phyloP scores from a whole-genome alignment of 257 asterid genomes.

The Solanum verrucosum region DNA sequence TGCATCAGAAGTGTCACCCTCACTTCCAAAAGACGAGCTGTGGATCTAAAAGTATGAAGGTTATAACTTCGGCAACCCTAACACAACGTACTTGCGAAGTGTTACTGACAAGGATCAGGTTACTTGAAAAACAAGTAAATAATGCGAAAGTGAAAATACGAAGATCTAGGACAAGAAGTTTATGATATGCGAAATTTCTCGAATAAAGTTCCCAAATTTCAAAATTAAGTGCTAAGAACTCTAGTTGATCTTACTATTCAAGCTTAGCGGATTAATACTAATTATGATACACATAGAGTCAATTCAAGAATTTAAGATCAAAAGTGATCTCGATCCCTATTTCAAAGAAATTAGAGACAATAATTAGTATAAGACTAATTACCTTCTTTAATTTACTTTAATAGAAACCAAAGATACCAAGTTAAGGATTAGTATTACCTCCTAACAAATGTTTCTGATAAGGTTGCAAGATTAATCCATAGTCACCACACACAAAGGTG shows the following conservation, averaged over 20 bases:
- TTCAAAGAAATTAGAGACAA: not conserved
- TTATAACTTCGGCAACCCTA: not conserved
- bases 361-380: not conserved
- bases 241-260: too few relatives aligned
- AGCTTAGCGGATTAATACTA: not conserved
- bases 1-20: not conserved
- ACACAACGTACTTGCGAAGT: not conserved
- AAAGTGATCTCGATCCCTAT: not conserved
- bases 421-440: not conserved
- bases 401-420: not conserved
- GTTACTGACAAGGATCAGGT: not conserved
- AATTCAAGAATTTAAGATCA: not conserved
- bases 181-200: not conserved
- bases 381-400: not conserved
- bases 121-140: not conserved
- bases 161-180: not conserved
- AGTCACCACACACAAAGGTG: not conserved
- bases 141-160: not conserved
- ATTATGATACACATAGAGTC: not conserved
- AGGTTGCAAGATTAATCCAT: not conserved
- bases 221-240: not conserved
- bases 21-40: not conserved
- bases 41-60: not conserved
- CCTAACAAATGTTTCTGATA: not conserved
- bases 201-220: not conserved